Evolutionary conservation across 2,329 filamentous ascomycete genomes (phyloP), one percentile per base, ranked within the genome.

Genomic region (Monascus ruber): DNA sequence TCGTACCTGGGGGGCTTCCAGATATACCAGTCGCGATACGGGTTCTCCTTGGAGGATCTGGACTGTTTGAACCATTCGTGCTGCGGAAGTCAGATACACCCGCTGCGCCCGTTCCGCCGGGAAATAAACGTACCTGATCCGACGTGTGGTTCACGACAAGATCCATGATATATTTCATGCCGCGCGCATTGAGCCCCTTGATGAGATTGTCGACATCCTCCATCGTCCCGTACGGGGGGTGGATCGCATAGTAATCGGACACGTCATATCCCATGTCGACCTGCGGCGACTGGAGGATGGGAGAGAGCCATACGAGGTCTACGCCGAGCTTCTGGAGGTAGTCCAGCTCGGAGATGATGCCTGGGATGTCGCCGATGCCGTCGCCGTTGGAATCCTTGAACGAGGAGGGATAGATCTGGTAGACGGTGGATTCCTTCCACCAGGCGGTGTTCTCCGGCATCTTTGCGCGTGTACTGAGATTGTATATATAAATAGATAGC

Each of bases 91-190:
- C 17, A 17, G 17, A 17, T 17, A 17, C 17, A 17, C 17, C 17
- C 17, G 17, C 17, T 17, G 17, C 17, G 17, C 17, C 17, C 17
- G 17, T 3, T 17, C 17, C 17, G 17, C 3, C 17, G 17, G 17
- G 17, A 17, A 2, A 17, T 17, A 2, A 17, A 17, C 17, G 17
- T 3, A 17, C 17, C 17, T 83, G 71, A 46, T 81, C 74, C 2
- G 76, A 82, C 0, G 82, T 86, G 54, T 89, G 83, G 48, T 87
- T 89, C 44, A 87, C 73, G 1, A 88, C 83, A 3, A 88, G 66
- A 52, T 88, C 83, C 42, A 87, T 71, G 41, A 88, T 77, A 7
- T 87, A 61, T 47, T 74, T 77, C 74, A 87, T 83, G 3, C 72
- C 77, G 4, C 79, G 70, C 10, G 69, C 59, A 43, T 82, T 77